Percentiles rank a stretch among this genome's conserved stretches.
Evolutionary conservation across 2,329 filamentous ascomycete species (phyloP).

Genomic region (Xylariales sp.): DNA sequence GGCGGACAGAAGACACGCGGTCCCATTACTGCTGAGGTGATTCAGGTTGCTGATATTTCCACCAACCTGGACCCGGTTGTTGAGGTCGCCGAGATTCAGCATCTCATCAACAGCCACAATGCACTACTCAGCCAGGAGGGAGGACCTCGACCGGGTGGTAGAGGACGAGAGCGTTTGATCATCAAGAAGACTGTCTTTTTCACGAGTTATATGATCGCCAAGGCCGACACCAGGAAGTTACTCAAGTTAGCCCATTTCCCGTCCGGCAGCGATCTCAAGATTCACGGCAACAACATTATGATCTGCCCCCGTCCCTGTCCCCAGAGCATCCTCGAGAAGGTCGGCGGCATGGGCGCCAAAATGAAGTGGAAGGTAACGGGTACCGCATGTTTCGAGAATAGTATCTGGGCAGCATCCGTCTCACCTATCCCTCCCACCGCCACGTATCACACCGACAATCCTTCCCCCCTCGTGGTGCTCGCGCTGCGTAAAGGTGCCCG

Average conservation of each 20-base stretch:
- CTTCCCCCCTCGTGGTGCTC: slow-evolving; percentile 73
- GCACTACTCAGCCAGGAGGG: slow-evolving; percentile 41
- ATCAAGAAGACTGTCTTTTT: slow-evolving; percentile 89
- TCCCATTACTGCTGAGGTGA: slow-evolving; percentile 71
- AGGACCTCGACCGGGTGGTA: slow-evolving; percentile 25
- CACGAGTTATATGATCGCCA: slow-evolving; percentile 81
- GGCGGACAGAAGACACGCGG: slow-evolving; percentile 51
- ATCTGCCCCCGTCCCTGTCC: slow-evolving; percentile 78
- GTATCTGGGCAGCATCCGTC: slow-evolving; percentile 81
- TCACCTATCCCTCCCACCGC: slow-evolving; percentile 65
- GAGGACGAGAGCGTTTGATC: slow-evolving; percentile 45
- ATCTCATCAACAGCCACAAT: slow-evolving; percentile 88
- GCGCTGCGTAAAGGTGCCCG: slow-evolving; percentile 71
- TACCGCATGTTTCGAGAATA: slow-evolving; percentile 69
- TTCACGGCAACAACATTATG: slow-evolving; percentile 84
- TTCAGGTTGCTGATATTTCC: slow-evolving; percentile 76
- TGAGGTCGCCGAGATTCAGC: slow-evolving; percentile 54
- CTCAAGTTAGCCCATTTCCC: slow-evolving; percentile 65
- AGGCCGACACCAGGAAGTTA: slow-evolving; percentile 67
- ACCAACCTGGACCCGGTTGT: slow-evolving; percentile 39
- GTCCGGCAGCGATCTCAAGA: slow-evolving; percentile 67
- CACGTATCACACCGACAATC: slow-evolving; percentile 73
- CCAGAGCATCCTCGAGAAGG: slow-evolving; percentile 68
- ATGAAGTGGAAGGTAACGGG: slow-evolving; percentile 80
- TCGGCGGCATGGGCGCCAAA: slow-evolving; percentile 81